These are phyloP conservation scores for Tolypocladium amazonense DNA, from an alignment of 2,329 filamentous ascomycete species.

Conservation along the genomic window DNA sequence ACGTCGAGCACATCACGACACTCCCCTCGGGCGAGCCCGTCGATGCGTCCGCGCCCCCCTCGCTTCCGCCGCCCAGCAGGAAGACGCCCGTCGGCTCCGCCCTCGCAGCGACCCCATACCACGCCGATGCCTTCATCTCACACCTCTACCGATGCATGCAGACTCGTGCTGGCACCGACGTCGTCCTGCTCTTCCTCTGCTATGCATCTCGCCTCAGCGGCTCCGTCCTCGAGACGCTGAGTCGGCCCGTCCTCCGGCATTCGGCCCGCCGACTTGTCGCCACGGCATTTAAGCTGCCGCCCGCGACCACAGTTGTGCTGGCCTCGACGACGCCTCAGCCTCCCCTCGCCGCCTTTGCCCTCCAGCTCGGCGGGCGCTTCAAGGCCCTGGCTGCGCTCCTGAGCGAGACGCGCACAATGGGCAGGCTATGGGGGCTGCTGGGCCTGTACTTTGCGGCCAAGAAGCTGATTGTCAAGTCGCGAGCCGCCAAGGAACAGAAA, in stretches of 20 bases:
- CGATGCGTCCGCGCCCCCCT: slow-evolving; percentile 4
- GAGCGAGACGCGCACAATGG: slow-evolving; percentile 60
- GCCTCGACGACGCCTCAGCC: slow-evolving; percentile 23
- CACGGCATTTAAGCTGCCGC: slow-evolving; percentile 39
- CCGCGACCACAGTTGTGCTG: slow-evolving; percentile 35
- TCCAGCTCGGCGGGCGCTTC: slow-evolving; percentile 41
- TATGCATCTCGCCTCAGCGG: slow-evolving; percentile 52
- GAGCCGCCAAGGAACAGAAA: slow-evolving; percentile 9
- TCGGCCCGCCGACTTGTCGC: slow-evolving; percentile 41
- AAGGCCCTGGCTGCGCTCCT: slow-evolving; percentile 54
- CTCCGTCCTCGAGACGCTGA: slow-evolving; percentile 38
- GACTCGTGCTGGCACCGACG: slow-evolving; percentile 59
- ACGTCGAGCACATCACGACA: slow-evolving; percentile 3
- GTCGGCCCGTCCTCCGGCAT: slow-evolving; percentile 45
- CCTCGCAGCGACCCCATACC: slow-evolving; percentile 10
- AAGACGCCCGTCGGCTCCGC: slow-evolving; percentile 4
- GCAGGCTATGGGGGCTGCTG: slow-evolving; percentile 67
- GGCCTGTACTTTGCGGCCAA: slow-evolving; percentile 61
- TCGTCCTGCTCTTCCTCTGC: slow-evolving; percentile 55
- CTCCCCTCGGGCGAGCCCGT: slow-evolving; percentile 6
- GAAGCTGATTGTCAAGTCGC: slow-evolving; percentile 27
- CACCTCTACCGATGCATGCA: slow-evolving; percentile 53
- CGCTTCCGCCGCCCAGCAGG: slow-evolving; percentile 3
- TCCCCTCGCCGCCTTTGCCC: slow-evolving; percentile 30
- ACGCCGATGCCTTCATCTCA: slow-evolving; percentile 40